Conservation (phyloP, 306 rosid species). For the Rosa persica region DNA sequence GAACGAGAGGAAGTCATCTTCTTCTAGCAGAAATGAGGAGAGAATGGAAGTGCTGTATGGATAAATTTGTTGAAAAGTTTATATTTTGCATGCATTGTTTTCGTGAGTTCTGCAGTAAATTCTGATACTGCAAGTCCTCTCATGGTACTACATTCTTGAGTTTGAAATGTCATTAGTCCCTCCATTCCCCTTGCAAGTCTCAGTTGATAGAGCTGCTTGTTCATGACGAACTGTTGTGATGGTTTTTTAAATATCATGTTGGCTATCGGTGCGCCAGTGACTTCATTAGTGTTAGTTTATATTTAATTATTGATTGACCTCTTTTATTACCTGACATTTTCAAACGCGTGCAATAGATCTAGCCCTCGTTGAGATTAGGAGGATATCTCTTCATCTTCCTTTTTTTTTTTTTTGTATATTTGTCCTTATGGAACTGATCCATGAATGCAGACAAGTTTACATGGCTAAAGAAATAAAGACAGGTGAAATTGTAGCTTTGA, state of each 20-base stretch:
- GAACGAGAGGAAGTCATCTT: neutral
- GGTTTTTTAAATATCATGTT: neutral
- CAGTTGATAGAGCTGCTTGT: neutral
- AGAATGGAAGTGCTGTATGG: neutral
- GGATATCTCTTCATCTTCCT: neutral
- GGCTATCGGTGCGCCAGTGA: neutral
- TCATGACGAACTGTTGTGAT: neutral
- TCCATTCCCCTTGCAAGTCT: no score
- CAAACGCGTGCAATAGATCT: neutral
- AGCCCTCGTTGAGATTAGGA: neutral
- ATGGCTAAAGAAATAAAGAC: conserved; percentile 53
- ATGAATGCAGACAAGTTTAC: conserved; percentile 51
- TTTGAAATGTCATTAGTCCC: neutral
- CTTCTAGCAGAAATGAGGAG: neutral
- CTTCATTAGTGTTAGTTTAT: neutral
- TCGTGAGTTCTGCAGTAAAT: neutral
- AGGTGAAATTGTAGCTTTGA: conserved; percentile 53
- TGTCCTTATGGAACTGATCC: neutral
- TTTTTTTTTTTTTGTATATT: neutral
- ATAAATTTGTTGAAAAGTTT: neutral
- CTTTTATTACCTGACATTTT: neutral
- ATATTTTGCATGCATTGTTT: neutral
- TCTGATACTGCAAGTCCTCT: neutral
- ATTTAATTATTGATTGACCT: no score
- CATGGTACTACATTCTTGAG: neutral